These are phyloP conservation scores for Starmerella powellii DNA, from an alignment of 805 yeast species.

Conservation along the genomic window DNA sequence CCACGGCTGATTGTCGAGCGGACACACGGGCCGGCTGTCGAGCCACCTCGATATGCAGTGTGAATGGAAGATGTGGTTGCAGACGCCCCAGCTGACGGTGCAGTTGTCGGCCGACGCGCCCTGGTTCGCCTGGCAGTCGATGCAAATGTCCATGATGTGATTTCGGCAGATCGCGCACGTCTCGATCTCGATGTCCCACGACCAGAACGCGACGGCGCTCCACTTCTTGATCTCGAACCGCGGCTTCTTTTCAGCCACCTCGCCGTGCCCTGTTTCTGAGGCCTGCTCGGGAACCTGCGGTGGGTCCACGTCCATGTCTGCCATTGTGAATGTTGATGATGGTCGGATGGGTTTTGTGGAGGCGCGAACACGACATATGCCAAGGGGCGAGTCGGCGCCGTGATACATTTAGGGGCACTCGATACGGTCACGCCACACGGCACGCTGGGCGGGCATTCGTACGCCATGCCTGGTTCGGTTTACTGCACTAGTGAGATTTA, in stretches of 20 bases:
- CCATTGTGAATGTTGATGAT: not conserved
- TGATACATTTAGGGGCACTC: too few relatives aligned
- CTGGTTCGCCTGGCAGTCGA: constrained; percentile 84
- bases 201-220: constrained; percentile 99
- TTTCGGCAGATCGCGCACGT: constrained; percentile 97
- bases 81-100: constrained; percentile 92
- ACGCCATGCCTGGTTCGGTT: too few relatives aligned
- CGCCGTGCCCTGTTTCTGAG: not conserved
- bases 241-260: constrained; percentile 12
- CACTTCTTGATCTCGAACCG: constrained; percentile 89
- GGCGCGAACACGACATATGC: too few relatives aligned
- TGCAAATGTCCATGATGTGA: constrained; percentile 94
- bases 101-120: constrained; percentile 59
- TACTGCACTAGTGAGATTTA: too few relatives aligned
- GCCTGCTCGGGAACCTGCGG: not conserved
- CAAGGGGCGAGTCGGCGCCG: too few relatives aligned
- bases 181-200: constrained; percentile 94
- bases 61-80: constrained; percentile 96
- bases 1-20: constrained; percentile 92
- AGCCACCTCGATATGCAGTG: constrained; percentile 96
- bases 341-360: too few relatives aligned
- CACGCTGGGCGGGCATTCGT: too few relatives aligned
- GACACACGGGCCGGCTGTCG: constrained; percentile 90
- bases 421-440: too few relatives aligned
- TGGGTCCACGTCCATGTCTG: constrained; percentile 5